These are phyloP conservation scores for Solanum commersonii DNA, from an alignment of 257 asterid species.

Conservation along the genomic window DNA sequence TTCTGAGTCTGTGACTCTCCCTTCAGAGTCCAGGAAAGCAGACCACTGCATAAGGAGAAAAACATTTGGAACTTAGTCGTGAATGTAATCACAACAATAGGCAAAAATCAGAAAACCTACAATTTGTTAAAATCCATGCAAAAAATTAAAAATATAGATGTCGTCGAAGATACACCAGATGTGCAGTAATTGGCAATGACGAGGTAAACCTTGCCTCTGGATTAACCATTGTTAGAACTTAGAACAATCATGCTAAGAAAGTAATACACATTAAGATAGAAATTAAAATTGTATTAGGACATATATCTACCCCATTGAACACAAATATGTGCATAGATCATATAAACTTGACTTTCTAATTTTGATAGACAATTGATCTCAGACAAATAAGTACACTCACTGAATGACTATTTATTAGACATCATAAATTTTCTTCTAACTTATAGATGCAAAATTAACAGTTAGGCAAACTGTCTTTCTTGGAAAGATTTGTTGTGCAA, in stretches of 20 bases:
- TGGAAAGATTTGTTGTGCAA: neutral
- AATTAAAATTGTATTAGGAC: neutral
- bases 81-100: neutral
- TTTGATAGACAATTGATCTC: neutral
- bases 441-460: neutral
- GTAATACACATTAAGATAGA: neutral
- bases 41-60: conserved; percentile 53
- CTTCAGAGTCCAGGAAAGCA: conserved; percentile 83
- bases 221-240: neutral
- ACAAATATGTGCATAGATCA: neutral
- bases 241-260: neutral
- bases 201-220: neutral
- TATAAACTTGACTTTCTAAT: neutral
- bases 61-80: neutral
- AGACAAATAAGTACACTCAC: neutral
- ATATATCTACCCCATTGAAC: neutral
- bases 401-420: neutral
- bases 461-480: neutral
- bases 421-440: neutral
- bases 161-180: neutral
- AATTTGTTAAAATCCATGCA: neutral
- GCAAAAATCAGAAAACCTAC: neutral
- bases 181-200: neutral
- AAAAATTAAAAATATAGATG: neutral
- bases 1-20: conserved; percentile 65